Evolutionary conservation across 805 yeast genomes (phyloP), one percentile per base, ranked within the genome.

Genomic region (Lipomyces lipofer): DNA sequence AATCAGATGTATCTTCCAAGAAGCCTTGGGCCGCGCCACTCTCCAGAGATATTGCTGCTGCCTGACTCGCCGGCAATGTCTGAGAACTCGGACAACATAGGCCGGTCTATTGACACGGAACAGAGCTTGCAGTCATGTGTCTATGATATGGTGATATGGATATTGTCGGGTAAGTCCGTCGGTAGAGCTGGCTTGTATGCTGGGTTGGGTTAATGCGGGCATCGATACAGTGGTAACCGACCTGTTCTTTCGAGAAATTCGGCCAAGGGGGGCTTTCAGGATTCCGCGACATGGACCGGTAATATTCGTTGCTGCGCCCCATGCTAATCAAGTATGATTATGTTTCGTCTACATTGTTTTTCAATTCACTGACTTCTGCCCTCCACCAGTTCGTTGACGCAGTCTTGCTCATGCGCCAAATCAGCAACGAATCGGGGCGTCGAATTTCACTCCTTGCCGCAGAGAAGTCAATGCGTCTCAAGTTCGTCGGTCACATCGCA

Each of bases 221-320:
- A 6, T 33, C 19, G 7, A 6, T 6, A 33, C 66, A 15, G 65
- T 71, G 27, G 75, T 80, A 8, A 82, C 83, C 63, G 78, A 79
- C 63, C 76, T 84, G 42, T 92, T 92, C 74, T 92, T 92, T 72
- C 73, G 98, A 55, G 96, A 91, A 67, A 88, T 92, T 59, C 78
- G 88, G 49, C 83, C 94, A 3, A 78, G 98, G 56, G 97, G 97
- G 1, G 89, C 96, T 0, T 88, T 82, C 71, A 79, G 79, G 44
- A 77, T 82, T 47, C 86, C 86, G 10, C 75, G 78, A 27, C 70
- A 77, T 7, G 97, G 97, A 0, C 92, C 98, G 0, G 84, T 90
- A 7, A 85, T 92, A 51, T 85, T 92, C 59, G 98, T 94, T 32
- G 95, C 94, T 10, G 99, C 97, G 1, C 98, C 98, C 1, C 99